phyloP scores from a whole-genome alignment of 2,329 filamentous ascomycete species.

The Colletotrichum gigasporum region DNA sequence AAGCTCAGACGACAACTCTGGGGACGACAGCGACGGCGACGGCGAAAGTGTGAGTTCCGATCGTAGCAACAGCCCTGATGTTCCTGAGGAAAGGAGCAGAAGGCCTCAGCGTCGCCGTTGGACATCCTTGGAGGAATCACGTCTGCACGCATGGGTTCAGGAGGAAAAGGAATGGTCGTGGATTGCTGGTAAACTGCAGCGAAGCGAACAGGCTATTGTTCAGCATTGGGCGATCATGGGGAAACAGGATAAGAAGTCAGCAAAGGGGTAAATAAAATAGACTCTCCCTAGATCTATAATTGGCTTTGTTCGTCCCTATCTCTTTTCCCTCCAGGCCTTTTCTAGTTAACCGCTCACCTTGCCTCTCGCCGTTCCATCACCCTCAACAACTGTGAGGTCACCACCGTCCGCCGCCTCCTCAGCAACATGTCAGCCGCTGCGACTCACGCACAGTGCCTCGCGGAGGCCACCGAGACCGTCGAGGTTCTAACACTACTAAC shows the following conservation, averaged over 20 bases:
- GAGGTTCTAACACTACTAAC: no score
- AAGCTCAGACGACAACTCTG: not conserved
- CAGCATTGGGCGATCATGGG: not conserved
- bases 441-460: no score
- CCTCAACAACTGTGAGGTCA: no score
- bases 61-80: not conserved
- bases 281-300: no score
- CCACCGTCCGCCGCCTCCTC: no score
- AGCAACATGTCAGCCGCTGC: no score
- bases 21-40: not conserved
- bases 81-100: not conserved
- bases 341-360: no score
- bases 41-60: not conserved
- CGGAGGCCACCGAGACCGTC: no score
- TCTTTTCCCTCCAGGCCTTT: no score
- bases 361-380: no score
- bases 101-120: not conserved
- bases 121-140: not conserved
- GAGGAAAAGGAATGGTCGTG: slow-evolving; percentile 4
- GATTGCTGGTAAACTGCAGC: not conserved
- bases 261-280: not conserved
- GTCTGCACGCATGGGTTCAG: not conserved
- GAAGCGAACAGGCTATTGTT: not conserved
- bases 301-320: no score
- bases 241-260: not conserved